Conservation (phyloP, 1,139 yeast genomes). For the Kazachstania sp. region DNA sequence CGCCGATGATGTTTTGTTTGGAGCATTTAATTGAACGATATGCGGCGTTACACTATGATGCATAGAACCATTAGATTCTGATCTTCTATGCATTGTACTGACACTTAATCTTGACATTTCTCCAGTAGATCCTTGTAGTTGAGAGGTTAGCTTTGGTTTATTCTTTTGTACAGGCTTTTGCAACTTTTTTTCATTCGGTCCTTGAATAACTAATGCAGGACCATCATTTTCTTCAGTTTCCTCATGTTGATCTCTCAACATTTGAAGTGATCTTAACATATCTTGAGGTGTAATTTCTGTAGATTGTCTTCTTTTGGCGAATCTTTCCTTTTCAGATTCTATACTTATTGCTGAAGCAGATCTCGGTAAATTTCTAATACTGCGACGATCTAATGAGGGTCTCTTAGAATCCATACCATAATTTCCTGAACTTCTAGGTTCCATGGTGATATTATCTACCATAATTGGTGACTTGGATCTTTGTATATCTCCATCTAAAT, state of each 20-base stretch:
- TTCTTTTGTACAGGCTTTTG: not conserved
- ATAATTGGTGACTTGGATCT: not conserved
- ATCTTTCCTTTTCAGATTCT: conserved; percentile 14
- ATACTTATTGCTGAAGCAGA: not conserved
- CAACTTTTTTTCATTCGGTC: conserved; percentile 25
- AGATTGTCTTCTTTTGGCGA: conserved; percentile 31
- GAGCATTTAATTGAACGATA: not conserved
- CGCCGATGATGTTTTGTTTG: not conserved
- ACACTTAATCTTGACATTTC: not conserved
- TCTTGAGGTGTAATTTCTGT: conserved; percentile 69
- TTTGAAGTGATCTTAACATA: conserved; percentile 72
- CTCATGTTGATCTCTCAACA: conserved; percentile 51
- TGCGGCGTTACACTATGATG: not conserved
- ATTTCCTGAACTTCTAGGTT: not conserved
- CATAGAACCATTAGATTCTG: not conserved
- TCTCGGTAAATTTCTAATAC: not conserved
- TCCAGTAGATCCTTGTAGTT: not conserved
- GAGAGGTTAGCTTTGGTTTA: not conserved
- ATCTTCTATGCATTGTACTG: not conserved
- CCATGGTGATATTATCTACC: not conserved
- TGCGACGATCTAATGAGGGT: not conserved
- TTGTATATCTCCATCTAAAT: not conserved
- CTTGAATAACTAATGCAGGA: conserved; percentile 70
- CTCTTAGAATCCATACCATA: not conserved
- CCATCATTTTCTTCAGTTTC: conserved; percentile 46